Evolutionary conservation across 441 rosid genomes (phyloP), one percentile per base, ranked within the genome.

Genomic region (Populus hybrid): DNA sequence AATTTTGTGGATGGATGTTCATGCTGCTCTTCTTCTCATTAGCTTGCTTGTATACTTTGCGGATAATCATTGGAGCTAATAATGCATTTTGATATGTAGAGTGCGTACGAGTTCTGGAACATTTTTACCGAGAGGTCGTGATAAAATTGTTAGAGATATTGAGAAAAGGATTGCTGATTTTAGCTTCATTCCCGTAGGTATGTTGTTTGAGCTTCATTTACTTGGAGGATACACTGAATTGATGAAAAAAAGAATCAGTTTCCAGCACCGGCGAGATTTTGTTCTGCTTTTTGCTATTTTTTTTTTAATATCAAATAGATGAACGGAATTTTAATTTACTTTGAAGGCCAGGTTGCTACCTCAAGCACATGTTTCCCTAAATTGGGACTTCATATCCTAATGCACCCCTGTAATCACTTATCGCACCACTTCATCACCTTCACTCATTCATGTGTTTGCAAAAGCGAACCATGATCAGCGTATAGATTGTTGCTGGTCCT

Each of bases 81-180:
- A 30, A 30, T 30, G 32, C 32, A 30, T 30, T 30, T 30, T 30
- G 32, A 30, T 30, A 30, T 30, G 32, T 30, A 30, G 32, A 30
- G 32, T 30, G 32, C 32, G 32, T 30, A 30, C 32, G 32, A 30
- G 32, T 30, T 30, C 32, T 30, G 32, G 32, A 30, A 30, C 32
- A 30, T 30, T 30, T 30, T 3, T 30, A 30, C 32, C 32, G 32
- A 30, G 32, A 30, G 32, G 32, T 30, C 32, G 32, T 30, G 32
- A 30, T 3, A 30, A 30, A 30, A 30, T 30, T 30, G 32, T 30
- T 30, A 30, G 32, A 30, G 84, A 76, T 74, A 91, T 94, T 78
- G 98, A 92, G 87, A 88, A 96, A 86, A 82, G 98, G 82, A 96
- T 96, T 70, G 94, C 97, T 38, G 96, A 94, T 71, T 96, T 89